Base-by-base conservation (phyloP, 345 rosid genomes). In the Rhodamnia rubescens region DNA sequence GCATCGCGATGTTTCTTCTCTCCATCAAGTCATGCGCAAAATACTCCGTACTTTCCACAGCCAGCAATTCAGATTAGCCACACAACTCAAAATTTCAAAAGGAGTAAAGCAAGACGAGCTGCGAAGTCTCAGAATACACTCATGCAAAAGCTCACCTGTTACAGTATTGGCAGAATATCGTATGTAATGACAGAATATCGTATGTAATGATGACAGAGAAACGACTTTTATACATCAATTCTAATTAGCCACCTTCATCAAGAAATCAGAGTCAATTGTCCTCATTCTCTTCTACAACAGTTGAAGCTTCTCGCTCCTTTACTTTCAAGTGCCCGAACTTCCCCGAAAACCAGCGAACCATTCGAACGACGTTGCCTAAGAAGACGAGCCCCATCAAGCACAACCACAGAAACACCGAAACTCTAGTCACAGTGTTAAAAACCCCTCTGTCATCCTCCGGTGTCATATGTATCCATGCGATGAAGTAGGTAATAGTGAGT, bases 401-500 rank as follows among this genome's bases (percentile, higher is more conserved):
- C 4, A 85, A 21, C 89, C 85, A 85, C 59, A 55, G 56, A 16
- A 2, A 0, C 20, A 69, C 86, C 2, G 83, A 53, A 29, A 51
- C 59, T 20, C 87, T 47, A 16, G 82, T 78, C 5, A 88, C 82
- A 0, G 0, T 26, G 75, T 51, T 83, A 12, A 85, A 57, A 5
- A 83, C 69, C 80, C 78, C 83, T n/a, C 75, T n/a, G 15, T 44
- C 42, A 49, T 85, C 64, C 36, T 85, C 22, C 18, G 85, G 89
- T 8, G 87, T 82, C 50, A 85, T 64, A 18, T 84, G 74, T 21
- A 83, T 24, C 75, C 83, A 20, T 0, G 87, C 69, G 11, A 84
- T 42, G 22, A 82, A 55, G 82, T 85, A 89, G 20, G 90, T 86
- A 27, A 75, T 27, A 5, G 89, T 83, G 56, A 84, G 55, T 2